phyloP scores from a whole-genome alignment of 164 flowering plant genomes.

The Warburgia ugandensis region DNA sequence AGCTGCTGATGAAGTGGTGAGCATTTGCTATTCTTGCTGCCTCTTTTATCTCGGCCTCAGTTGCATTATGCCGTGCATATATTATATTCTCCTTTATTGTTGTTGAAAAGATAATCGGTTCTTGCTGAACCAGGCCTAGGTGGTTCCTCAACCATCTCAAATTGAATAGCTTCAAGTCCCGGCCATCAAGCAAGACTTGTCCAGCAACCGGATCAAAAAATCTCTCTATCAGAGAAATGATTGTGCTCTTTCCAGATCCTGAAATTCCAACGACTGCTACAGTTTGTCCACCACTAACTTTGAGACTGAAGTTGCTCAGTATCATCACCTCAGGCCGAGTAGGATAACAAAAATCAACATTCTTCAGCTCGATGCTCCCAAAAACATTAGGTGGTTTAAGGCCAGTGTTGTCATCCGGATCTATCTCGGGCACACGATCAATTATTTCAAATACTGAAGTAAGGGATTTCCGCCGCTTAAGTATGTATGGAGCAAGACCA shows the following conservation, averaged over 20 bases:
- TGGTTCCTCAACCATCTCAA: conserved; percentile 93
- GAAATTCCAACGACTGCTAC: conserved; percentile 95
- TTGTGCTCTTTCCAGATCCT: conserved; percentile 97
- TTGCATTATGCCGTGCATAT: conserved; percentile 96
- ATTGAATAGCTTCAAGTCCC: conserved; percentile 71
- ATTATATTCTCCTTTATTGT: conserved; percentile 90
- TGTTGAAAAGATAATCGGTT: conserved; percentile 89
- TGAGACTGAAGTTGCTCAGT: conserved; percentile 85
- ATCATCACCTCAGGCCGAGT: conserved; percentile 80
- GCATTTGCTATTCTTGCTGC: conserved; percentile 98
- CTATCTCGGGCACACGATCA: conserved; percentile 81
- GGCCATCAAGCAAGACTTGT: conserved; percentile 75
- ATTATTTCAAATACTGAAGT: conserved; percentile 89
- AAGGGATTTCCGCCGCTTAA: conserved; percentile 77
- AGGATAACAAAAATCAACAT: conserved; percentile 88
- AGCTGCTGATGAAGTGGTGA: conserved; percentile 94
- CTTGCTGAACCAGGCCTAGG: conserved; percentile 91
- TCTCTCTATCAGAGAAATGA: conserved; percentile 80
- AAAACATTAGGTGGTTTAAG: conserved; percentile 83
- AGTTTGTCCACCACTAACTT: conserved; percentile 93
- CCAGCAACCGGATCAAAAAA: conserved; percentile 93
- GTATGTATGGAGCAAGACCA: conserved; percentile 96
- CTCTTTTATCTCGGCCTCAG: conserved; percentile 94
- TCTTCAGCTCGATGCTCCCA: conserved; percentile 88
- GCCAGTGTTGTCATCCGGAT: conserved; percentile 78